These are phyloP conservation scores for Cyberlindnera amylophila DNA, from an alignment of 805 yeast genomes.

Conservation along the genomic window DNA sequence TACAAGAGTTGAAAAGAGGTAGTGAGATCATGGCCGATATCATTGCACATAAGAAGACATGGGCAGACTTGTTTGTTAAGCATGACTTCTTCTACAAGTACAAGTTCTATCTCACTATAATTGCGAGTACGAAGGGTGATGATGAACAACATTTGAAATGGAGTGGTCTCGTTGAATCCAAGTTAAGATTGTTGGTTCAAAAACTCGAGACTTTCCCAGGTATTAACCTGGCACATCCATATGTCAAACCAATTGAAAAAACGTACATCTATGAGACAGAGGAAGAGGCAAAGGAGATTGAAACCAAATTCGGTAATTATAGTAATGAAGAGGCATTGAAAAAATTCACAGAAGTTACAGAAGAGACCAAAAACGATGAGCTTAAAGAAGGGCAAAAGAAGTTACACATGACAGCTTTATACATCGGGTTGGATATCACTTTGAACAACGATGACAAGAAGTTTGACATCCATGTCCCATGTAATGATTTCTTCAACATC, in stretches of 20 bases:
- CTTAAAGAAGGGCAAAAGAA: conserved; percentile 31
- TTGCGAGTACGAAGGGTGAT: conserved; percentile 68
- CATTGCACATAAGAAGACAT: conserved; percentile 52
- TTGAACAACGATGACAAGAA: conserved; percentile 44
- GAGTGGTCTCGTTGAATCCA: conserved; percentile 92
- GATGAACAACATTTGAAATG: conserved; percentile 85
- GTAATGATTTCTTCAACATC: conserved; percentile 79
- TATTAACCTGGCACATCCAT: conserved; percentile 85
- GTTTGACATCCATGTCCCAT: conserved; percentile 83
- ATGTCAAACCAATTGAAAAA: conserved; percentile 67
- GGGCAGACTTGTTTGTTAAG: conserved; percentile 74
- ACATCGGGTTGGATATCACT: conserved; percentile 64
- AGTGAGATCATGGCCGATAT: conserved; percentile 67
- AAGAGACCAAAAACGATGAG: conserved; percentile 33
- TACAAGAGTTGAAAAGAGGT: conserved; percentile 79
- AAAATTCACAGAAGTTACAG: conserved; percentile 33
- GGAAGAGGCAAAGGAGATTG: conserved; percentile 53
- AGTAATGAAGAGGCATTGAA: conserved; percentile 45
- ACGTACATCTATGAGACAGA: conserved; percentile 45
- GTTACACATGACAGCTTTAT: conserved; percentile 69
- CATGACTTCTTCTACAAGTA: conserved; percentile 82
- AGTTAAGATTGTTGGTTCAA: conserved; percentile 72
- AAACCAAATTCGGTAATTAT: conserved; percentile 60
- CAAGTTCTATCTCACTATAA: conserved; percentile 80
- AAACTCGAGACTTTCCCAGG: conserved; percentile 79